Percentiles rank a stretch among this genome's conserved stretches.
Conservation (phyloP, 2,329 filamentous ascomycete species). For the Penicillium brasilianum region DNA sequence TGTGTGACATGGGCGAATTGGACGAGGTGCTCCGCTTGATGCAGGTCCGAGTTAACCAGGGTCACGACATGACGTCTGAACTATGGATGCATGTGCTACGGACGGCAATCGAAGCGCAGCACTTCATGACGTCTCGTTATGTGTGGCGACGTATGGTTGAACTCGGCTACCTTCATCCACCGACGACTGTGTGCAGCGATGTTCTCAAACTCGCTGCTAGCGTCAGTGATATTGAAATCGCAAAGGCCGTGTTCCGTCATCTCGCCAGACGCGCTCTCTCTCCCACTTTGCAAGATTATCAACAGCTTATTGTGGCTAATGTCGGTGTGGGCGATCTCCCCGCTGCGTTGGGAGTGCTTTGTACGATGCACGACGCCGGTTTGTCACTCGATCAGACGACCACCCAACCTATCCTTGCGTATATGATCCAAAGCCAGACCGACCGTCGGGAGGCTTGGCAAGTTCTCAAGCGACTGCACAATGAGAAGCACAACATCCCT, state of each 20-base stretch:
- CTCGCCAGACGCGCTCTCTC: constrained; percentile 63
- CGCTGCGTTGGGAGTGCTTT: constrained; percentile 71
- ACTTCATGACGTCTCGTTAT: constrained; percentile 68
- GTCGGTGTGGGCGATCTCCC: constrained; percentile 63
- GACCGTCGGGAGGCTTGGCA: constrained; percentile 60
- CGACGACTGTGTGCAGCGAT: constrained; percentile 68
- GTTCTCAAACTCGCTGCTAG: constrained; percentile 74
- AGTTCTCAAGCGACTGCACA: constrained; percentile 62
- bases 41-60: constrained; percentile 58
- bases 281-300: constrained; percentile 73
- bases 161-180: constrained; percentile 62
- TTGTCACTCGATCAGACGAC: constrained; percentile 62
- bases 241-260: constrained; percentile 71
- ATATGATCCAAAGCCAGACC: constrained; percentile 56
- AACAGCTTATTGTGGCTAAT: constrained; percentile 76
- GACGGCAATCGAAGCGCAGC: constrained; percentile 66
- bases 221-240: constrained; percentile 69
- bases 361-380: constrained; percentile 72
- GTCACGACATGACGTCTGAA: constrained; percentile 55
- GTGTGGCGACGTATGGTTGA: constrained; percentile 74
- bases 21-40: constrained; percentile 77
- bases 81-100: constrained; percentile 78
- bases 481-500: constrained; percentile 56
- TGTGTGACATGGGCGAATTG: constrained; percentile 73
- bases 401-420: constrained; percentile 66